Evolutionary conservation across 371 early-diverging fungal species (phyloP), one percentile per base, ranked within the genome.

Genomic region (Smittium culicis): DNA sequence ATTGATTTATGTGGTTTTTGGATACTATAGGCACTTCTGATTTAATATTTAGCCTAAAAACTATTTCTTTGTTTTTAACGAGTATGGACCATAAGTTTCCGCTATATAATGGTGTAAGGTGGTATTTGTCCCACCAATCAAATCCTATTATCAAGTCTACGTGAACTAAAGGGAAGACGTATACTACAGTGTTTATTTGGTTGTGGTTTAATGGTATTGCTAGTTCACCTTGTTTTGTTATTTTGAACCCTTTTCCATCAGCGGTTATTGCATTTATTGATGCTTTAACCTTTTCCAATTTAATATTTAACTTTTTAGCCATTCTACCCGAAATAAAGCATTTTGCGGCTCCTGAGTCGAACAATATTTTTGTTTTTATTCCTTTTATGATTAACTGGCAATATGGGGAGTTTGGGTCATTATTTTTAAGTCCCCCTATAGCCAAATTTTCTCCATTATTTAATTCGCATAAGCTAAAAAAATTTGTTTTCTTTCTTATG

Each of bases 281-380:
- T n/a, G 45, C 20, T 11, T 59, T n/a, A 16, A 59, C 5, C 31
- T 5, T 5, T 29, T 59, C 27, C 16, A 32, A 29, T 14, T 14
- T n/a, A 29, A 59, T 5, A 14, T 59, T 59, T 59, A 59, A 59
- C 16, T 59, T 59, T 59, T n/a, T 59, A 29, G n/a, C 31, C n/a
- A n/a, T 59, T 59, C n/a, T 31, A 14, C 27, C 60, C 31, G 60
- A 59, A 59, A 59, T 59, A 59, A 59, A 59, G 60, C 31, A 29
- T 27, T 27, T 29, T 11, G 60, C 31, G 27, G 60, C 60, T 11
- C 60, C 60, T 16, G 60, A 59, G 60, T 59, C 60, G n/a, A 59
- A 32, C n/a, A 59, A n/a, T 27, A 32, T 59, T 59, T 59, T 59
- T 11, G 31, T 59, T 11, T 59, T 59, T 14, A 16, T 14, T 27